Base-by-base conservation (phyloP, 352 stramenopile species). In the Globisporangium camurandrum region DNA sequence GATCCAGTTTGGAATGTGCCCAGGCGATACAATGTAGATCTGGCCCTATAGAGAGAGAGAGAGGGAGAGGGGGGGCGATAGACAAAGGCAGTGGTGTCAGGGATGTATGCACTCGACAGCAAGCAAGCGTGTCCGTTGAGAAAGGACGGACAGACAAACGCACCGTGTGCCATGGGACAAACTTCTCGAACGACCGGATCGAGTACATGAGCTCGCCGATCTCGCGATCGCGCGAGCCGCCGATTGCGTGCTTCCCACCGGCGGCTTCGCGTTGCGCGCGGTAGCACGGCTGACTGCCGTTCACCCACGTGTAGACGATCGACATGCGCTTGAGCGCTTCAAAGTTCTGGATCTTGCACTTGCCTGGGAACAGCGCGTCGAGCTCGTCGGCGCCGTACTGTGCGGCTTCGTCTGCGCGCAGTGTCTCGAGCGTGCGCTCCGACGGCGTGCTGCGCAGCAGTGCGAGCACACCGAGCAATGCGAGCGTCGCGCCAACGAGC, bases 301-400 rank as follows among this genome's bases (percentile, higher is more conserved):
- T 95, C 20, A 93, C 81, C 84, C 80, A 94, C 68, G 80, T 94
- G 72, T 94, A 94, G 40, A 94, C 84, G 54, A 95, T 91, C 37
- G 77, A 86, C 75, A 89, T 87, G 61, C 78, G 84, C 4, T 81
- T 79, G 42, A 95, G 51, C 47, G 75, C 55, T 45, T 95, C 79
- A 51, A 88, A 91, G 69, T 93, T 92, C 59, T 87, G 83, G 61
- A 93, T 91, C 49, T 75, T 67, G 64, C 83, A 93, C 55, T 88
- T 68, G 42, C 70, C 78, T 0, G 75, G 79, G 67, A 79, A 94
- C 47, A 85, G 54, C 27, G 80, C 59, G 41, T 76, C 60, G 28
- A 88, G 67, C 51, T 75, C 66, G 3, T 51, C 54, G 51, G 66
- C 54, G 50, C 71, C 71, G 37, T 69, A 72, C 34, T 65, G 45